Percentiles rank a stretch among this genome's conserved stretches.
These are phyloP conservation scores for Phaffia rhodozyma DNA, from an alignment of 1,284 basidiomycete genomes.

Conservation along the genomic window DNA sequence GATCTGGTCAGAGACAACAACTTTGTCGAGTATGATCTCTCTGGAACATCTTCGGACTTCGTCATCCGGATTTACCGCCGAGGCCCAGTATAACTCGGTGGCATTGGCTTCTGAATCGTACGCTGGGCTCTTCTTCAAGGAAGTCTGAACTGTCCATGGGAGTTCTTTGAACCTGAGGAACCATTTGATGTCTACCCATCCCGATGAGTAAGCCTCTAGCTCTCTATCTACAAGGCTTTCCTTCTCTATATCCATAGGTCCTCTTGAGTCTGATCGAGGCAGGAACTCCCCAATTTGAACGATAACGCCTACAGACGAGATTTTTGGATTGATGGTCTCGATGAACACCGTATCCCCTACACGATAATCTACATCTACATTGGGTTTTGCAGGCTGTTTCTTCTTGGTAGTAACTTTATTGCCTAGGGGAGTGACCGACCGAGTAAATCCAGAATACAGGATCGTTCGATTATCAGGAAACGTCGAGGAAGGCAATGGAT, in stretches of 20 bases:
- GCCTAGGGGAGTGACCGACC: too few relatives aligned
- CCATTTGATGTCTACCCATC: conserved; percentile 17
- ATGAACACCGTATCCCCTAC: too few relatives aligned
- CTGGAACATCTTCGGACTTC: neutral
- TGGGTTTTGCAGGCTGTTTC: too few relatives aligned
- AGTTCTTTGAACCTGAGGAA: conserved; percentile 17
- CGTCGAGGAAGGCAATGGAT: too few relatives aligned
- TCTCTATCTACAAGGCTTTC: conserved; percentile 15
- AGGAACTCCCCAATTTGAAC: conserved; percentile 15
- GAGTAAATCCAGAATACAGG: too few relatives aligned
- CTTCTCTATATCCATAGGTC: conserved; percentile 21
- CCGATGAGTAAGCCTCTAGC: neutral
- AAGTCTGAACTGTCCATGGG: conserved; percentile 3
- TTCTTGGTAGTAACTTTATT: too few relatives aligned
- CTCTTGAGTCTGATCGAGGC: conserved; percentile 8
- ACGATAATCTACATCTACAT: too few relatives aligned
- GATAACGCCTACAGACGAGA: conserved; percentile 10
- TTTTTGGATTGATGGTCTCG: too few relatives aligned
- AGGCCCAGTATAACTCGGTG: conserved; percentile 1
- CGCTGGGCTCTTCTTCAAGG: too few relatives aligned
- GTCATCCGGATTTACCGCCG: neutral
- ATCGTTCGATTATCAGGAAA: too few relatives aligned
- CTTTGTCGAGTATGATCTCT: neutral
- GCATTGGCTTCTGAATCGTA: neutral
- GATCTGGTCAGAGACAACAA: neutral